phyloP scores from a whole-genome alignment of 495 filamentous ascomycete species.

The Rostrohypoxylon terebratum region DNA sequence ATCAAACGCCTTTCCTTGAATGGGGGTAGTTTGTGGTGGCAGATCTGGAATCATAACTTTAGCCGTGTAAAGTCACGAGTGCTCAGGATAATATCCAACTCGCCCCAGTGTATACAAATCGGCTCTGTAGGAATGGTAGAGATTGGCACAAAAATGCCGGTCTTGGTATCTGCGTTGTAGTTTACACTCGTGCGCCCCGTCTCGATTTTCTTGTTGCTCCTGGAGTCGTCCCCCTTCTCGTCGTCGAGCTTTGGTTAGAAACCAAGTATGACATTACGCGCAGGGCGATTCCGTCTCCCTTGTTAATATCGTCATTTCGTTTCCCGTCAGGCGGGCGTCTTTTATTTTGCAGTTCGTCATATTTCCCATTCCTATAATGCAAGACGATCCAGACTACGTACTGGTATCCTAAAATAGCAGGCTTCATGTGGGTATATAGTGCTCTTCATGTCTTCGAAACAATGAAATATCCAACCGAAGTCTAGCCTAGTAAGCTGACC shows the following conservation, averaged over 20 bases:
- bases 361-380: not conserved
- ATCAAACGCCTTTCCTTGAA: not conserved
- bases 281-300: not conserved
- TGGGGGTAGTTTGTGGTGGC: not conserved
- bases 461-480: not conserved
- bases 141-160: not conserved
- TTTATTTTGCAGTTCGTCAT: not conserved
- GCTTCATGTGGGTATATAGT: not conserved
- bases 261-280: not conserved
- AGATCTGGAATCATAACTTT: not conserved
- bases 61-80: not conserved
- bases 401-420: not conserved
- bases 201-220: not conserved
- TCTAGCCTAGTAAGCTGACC: constrained; percentile 60
- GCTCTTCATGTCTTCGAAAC: not conserved
- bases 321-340: not conserved
- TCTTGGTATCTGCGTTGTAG: too few relatives aligned
- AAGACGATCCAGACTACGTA: not conserved
- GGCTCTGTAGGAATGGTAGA: not conserved
- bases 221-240: not conserved
- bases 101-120: not conserved
- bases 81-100: not conserved
- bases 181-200: not conserved
- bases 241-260: not conserved
- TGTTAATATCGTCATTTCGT: not conserved